A percentile compares a stretch with the other conserved stretches of the same genome.
phyloP scores from a whole-genome alignment of 2,329 filamentous ascomycete genomes.

The Diaporthe citri region DNA sequence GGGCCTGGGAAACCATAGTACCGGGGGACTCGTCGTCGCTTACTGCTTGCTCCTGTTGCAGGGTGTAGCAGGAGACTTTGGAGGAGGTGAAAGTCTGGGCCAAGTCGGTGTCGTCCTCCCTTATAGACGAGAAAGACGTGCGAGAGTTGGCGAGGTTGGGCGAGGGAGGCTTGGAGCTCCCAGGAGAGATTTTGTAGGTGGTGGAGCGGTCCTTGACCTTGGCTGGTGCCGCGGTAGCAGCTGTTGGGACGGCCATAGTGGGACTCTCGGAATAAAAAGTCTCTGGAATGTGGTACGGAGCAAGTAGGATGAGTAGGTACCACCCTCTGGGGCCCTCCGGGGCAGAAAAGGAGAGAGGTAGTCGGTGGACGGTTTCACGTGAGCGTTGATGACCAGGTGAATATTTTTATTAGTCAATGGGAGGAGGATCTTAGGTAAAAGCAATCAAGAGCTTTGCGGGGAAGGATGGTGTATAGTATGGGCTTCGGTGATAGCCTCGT shows the following conservation, averaged over 20 bases:
- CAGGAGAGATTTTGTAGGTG: slow-evolving; percentile 48
- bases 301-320: slow-evolving; percentile 16
- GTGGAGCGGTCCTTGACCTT: slow-evolving; percentile 31
- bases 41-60: slow-evolving; percentile 61
- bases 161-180: slow-evolving; percentile 42
- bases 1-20: slow-evolving; percentile 56
- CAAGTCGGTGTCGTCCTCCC: slow-evolving; percentile 69
- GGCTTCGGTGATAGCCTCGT: slow-evolving; percentile 24
- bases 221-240: slow-evolving; percentile 37
- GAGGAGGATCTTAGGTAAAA: slow-evolving; percentile 46
- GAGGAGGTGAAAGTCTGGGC: slow-evolving; percentile 74
- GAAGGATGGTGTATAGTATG: slow-evolving; percentile 7
- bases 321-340: slow-evolving; percentile 9
- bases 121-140: slow-evolving; percentile 73
- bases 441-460: slow-evolving; percentile 26
- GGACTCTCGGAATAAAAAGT: slow-evolving; percentile 11
- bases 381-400: slow-evolving; percentile 36
- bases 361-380: slow-evolving; percentile 36
- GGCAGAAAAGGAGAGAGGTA: slow-evolving; percentile 8
- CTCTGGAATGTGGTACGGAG: slow-evolving; percentile 28
- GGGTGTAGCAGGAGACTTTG: slow-evolving; percentile 71
- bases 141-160: slow-evolving; percentile 53
- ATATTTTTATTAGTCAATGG: slow-evolving; percentile 47
- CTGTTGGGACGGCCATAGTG: slow-evolving; percentile 42
- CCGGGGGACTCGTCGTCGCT: slow-evolving; percentile 60